A percentile compares a stretch with the other conserved stretches of the same genome.
These are phyloP conservation scores for Didymella pomorum DNA, from an alignment of 2,329 filamentous ascomycete genomes.

Conservation along the genomic window DNA sequence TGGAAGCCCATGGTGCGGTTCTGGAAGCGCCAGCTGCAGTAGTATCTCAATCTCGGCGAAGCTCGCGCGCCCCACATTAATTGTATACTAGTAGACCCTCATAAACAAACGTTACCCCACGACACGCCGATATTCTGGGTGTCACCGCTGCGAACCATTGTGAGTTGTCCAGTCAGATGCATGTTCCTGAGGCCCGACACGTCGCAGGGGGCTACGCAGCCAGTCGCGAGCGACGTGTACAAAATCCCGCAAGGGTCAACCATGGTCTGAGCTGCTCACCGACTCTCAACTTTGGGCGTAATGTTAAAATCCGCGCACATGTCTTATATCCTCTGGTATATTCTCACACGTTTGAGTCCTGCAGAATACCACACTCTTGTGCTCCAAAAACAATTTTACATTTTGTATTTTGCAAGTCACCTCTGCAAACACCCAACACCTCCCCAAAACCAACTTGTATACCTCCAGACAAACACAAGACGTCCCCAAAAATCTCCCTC, in stretches of 20 bases:
- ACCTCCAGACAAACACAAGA: not conserved
- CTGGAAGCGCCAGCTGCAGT: constrained; percentile 38
- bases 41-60: not conserved
- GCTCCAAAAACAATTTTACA: too few relatives aligned
- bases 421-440: not conserved
- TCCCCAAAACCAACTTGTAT: not conserved
- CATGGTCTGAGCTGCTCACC: constrained; percentile 16
- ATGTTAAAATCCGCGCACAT: constrained; percentile 2
- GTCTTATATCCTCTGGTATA: constrained; percentile 3
- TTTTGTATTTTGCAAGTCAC: not conserved
- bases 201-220: not conserved
- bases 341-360: not conserved
- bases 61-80: constrained; percentile 1
- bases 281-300: constrained; percentile 8
- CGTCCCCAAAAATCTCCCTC: too few relatives aligned
- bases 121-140: constrained; percentile 2
- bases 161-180: constrained; percentile 5
- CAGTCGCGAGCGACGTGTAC: constrained; percentile 16
- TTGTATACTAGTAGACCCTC: constrained; percentile 8
- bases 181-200: constrained; percentile 9
- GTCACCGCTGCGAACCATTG: constrained; percentile 1
- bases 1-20: constrained; percentile 47
- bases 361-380: not conserved
- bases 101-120: constrained; percentile 5
- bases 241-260: constrained; percentile 23